Evolutionary conservation across 139 green algal species (phyloP).

Genomic region (Ettlia oleoabundans): DNA sequence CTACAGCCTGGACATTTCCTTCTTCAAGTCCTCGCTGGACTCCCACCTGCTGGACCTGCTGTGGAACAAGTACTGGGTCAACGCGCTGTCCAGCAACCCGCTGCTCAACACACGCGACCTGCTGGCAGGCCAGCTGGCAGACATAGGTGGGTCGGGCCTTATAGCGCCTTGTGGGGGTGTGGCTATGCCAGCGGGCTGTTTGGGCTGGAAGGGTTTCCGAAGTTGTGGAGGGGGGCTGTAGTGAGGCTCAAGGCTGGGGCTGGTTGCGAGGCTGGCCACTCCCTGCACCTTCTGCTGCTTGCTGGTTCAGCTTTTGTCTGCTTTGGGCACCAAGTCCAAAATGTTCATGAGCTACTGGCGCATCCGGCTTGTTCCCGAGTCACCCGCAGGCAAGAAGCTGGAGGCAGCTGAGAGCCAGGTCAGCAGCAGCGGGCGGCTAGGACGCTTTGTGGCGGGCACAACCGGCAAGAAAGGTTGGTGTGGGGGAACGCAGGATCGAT

Average conservation of each 20-base stretch:
- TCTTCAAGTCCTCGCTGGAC: conserved; percentile 95
- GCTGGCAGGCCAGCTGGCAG: conserved; percentile 80
- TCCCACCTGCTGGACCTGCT: conserved; percentile 87
- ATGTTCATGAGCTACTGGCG: background rate
- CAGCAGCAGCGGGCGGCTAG: conserved; percentile 26
- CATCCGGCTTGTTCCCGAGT: background rate
- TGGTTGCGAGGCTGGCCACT: background rate
- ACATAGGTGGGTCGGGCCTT: conserved; percentile 77
- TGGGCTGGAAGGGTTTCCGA: too few species aligned
- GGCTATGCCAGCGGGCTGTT: background rate
- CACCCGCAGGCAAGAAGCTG: conserved; percentile 84
- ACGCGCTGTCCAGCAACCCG: conserved; percentile 85
- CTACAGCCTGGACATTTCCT: conserved; percentile 86
- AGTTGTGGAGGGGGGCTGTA: too few species aligned
- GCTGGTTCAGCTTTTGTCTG: background rate
- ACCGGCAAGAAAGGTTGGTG: conserved; percentile 50
- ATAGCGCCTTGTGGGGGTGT: too few species aligned
- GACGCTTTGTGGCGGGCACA: conserved; percentile 20
- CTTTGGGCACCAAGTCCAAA: background rate
- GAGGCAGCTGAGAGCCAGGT: conserved; percentile 79
- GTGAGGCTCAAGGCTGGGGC: background rate
- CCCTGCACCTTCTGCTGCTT: too few species aligned
- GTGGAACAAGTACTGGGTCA: conserved; percentile 97
- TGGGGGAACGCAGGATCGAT: too few species aligned
- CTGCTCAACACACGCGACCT: conserved; percentile 83